Conservation (phyloP, 2,329 filamentous ascomycete genomes). For the Lachnellula suecica region DNA sequence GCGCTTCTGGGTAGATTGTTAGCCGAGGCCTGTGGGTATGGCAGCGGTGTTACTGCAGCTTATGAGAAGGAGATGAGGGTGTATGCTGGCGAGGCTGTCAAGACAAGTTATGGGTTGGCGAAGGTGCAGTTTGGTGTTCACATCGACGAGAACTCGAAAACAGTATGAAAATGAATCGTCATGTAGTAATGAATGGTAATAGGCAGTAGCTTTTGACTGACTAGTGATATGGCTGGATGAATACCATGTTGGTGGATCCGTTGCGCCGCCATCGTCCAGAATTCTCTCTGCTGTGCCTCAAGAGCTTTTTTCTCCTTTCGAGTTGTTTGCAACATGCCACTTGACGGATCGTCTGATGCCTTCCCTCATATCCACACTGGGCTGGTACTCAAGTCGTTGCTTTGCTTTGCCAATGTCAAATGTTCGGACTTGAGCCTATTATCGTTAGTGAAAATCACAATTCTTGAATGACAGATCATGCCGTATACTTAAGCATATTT, state of each 20-base stretch:
- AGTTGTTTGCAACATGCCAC: too few relatives aligned
- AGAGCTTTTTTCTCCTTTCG: too few relatives aligned
- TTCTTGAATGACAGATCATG: too few relatives aligned
- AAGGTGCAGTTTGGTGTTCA: slow-evolving; percentile 41
- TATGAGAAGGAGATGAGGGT: slow-evolving; percentile 64
- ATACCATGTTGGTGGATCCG: too few relatives aligned
- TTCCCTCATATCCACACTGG: not conserved
- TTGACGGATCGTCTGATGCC: not conserved
- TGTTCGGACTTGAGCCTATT: too few relatives aligned
- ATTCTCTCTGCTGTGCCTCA: too few relatives aligned
- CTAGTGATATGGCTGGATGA: too few relatives aligned
- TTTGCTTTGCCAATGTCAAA: not conserved
- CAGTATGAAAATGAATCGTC: slow-evolving; percentile 16
- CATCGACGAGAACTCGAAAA: slow-evolving; percentile 43
- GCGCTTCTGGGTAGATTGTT: slow-evolving; percentile 53
- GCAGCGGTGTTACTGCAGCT: slow-evolving; percentile 50
- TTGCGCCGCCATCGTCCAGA: too few relatives aligned
- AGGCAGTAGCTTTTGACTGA: too few relatives aligned
- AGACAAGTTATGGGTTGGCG: slow-evolving; percentile 51
- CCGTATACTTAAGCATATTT: not conserved
- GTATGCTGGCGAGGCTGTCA: slow-evolving; percentile 56
- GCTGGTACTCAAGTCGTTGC: not conserved
- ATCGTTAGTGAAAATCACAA: too few relatives aligned
- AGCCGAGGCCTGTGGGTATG: slow-evolving; percentile 51
- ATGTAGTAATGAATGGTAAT: too few relatives aligned